phyloP scores from a whole-genome alignment of 2,329 filamentous ascomycete species.

The Clonostachys chloroleuca region DNA sequence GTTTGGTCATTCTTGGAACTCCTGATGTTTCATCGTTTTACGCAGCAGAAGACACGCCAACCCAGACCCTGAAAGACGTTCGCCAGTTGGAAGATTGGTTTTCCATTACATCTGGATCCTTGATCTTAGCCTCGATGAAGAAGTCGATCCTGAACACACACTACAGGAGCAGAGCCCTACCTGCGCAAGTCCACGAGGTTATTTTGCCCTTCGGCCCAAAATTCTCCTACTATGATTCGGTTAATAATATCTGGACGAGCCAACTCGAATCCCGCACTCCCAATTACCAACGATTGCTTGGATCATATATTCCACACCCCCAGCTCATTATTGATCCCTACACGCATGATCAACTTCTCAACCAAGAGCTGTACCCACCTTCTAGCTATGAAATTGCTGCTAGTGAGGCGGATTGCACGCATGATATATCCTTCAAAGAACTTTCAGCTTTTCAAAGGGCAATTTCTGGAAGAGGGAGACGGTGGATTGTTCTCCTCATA shows the following conservation, averaged over 20 bases:
- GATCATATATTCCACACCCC: conserved; percentile 12
- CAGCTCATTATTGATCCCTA: conserved; percentile 7
- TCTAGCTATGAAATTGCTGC: conserved; percentile 52
- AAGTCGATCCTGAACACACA: conserved; percentile 17
- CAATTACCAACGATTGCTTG: conserved; percentile 9
- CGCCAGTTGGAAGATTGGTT: conserved; percentile 2
- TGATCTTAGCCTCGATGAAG: too few species aligned
- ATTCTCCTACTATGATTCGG: conserved; percentile 9
- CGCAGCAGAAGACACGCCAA: too few species aligned
- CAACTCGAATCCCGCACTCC: conserved; percentile 3
- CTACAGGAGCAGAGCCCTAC: conserved; percentile 8
- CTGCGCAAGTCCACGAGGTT: conserved; percentile 6
- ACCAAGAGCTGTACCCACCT: conserved; percentile 22
- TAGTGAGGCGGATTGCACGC: conserved; percentile 41
- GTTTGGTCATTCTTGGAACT: background rate
- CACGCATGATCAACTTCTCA: background rate
- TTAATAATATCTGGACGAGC: conserved; percentile 7
- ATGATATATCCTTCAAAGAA: conserved; percentile 41
- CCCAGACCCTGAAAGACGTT: conserved; percentile 1
- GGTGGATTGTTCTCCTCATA: conserved; percentile 43
- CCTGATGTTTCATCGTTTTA: too few species aligned
- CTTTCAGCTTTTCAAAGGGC: conserved; percentile 46
- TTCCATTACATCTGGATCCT: conserved; percentile 4
- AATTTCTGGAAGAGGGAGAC: conserved; percentile 33
- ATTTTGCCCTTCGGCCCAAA: conserved; percentile 7